phyloP scores from a whole-genome alignment of 2,329 filamentous ascomycete genomes.

The Phialophora chinensis region DNA sequence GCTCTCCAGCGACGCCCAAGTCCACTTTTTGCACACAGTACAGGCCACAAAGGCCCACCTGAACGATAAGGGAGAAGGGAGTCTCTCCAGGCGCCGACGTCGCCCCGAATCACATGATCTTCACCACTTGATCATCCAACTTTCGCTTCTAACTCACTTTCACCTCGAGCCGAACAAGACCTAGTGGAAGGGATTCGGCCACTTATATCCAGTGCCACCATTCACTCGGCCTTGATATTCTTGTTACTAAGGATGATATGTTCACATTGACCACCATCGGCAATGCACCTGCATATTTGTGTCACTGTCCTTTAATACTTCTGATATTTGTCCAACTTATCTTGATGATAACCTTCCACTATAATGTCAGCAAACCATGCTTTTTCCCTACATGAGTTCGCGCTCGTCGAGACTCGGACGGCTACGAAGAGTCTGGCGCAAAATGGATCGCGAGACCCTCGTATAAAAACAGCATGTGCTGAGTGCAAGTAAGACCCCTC shows the following conservation, averaged over 20 bases:
- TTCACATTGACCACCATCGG: not conserved
- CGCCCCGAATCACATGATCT: not conserved
- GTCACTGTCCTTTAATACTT: not conserved
- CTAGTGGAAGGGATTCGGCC: too few relatives aligned
- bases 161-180: not conserved
- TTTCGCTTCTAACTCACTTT: not conserved
- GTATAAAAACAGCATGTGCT: conserved; percentile 25
- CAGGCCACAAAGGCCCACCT: not conserved
- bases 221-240: not conserved
- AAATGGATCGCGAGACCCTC: conserved; percentile 13
- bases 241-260: not conserved
- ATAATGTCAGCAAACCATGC: not conserved
- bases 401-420: conserved; percentile 9
- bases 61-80: not conserved
- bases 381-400: conserved; percentile 5
- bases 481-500: conserved; percentile 19
- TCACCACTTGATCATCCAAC: not conserved
- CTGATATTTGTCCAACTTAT: not conserved
- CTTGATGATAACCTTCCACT: not conserved
- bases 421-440: conserved; percentile 7
- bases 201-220: not conserved
- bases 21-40: too few relatives aligned
- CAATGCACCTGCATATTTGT: not conserved
- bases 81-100: not conserved
- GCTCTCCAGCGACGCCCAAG: not conserved